phyloP scores from a whole-genome alignment of 768 basidiomycete species.

The Rhodotorula diobovata region DNA sequence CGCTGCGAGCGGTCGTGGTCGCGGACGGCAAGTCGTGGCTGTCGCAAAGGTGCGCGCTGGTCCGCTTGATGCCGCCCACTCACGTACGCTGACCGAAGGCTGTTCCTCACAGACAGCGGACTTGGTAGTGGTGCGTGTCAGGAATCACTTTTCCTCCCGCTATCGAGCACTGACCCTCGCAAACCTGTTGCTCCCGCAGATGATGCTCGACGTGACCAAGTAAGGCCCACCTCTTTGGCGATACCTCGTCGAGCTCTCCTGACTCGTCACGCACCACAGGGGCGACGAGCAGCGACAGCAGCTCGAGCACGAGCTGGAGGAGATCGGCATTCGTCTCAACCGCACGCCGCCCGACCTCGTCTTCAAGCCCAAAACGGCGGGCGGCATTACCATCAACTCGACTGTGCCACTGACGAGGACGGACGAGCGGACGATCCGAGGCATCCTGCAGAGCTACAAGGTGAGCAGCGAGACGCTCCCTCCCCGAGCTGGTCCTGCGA shows the following conservation, averaged over 20 bases:
- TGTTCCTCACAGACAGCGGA: constrained; percentile 74
- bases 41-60: constrained; percentile 47
- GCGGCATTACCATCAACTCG: constrained; percentile 61
- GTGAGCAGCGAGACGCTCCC: constrained; percentile 4
- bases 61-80: no score
- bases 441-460: constrained; percentile 71
- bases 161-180: not conserved
- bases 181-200: constrained; percentile 28
- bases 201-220: constrained; percentile 91
- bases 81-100: not conserved
- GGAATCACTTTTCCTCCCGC: no score
- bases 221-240: not conserved
- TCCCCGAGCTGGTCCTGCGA: not conserved
- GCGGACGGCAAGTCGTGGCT: constrained; percentile 93
- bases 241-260: not conserved
- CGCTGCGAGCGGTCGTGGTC: constrained; percentile 63
- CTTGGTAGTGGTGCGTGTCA: constrained; percentile 60
- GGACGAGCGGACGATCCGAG: constrained; percentile 89
- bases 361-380: constrained; percentile 68
- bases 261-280: constrained; percentile 48
- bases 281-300: constrained; percentile 77
- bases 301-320: constrained; percentile 88
- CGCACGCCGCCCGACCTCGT: constrained; percentile 83
- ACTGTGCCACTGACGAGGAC: constrained; percentile 92
- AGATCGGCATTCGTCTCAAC: constrained; percentile 93